A percentile compares a stretch with the other conserved stretches of the same genome.
Conservation (phyloP, 257 asterid species). For the Jaltomata sinuosa region DNA sequence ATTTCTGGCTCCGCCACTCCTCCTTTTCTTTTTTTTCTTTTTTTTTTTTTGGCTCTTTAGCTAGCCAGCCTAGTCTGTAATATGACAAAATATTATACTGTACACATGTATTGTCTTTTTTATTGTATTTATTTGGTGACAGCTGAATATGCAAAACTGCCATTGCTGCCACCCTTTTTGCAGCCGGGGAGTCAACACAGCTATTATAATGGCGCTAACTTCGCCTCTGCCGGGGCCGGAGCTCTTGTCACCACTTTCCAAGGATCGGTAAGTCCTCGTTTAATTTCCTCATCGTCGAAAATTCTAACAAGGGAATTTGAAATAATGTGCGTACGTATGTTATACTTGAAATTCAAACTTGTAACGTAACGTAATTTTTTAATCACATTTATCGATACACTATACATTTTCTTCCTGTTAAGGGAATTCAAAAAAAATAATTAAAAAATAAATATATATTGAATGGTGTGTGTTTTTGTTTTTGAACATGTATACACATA, state of each 20-base stretch:
- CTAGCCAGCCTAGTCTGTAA: background rate
- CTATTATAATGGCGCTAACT: slow-evolving; percentile 38
- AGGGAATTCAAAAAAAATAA: background rate
- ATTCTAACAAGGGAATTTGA: background rate
- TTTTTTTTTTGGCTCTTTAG: background rate
- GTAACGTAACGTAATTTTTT: background rate
- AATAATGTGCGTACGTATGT: background rate
- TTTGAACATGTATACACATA: no score
- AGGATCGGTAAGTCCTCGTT: slow-evolving; percentile 36
- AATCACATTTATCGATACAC: background rate
- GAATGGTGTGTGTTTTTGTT: no score
- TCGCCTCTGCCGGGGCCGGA: slow-evolving; percentile 78
- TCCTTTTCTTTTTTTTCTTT: background rate
- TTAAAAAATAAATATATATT: no score
- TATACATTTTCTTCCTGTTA: background rate
- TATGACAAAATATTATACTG: background rate
- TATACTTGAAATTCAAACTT: background rate
- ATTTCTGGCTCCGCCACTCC: background rate
- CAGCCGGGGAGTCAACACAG: slow-evolving; percentile 17
- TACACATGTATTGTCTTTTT: background rate
- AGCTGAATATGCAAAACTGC: slow-evolving; percentile 52
- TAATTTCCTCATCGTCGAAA: background rate
- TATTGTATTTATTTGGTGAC: slow-evolving; percentile 6
- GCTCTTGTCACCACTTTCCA: slow-evolving; percentile 39
- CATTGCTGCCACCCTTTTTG: slow-evolving; percentile 44